phyloP scores from a whole-genome alignment of 1,139 yeast genomes.

The Spencermartinsiella ligniputridi region DNA sequence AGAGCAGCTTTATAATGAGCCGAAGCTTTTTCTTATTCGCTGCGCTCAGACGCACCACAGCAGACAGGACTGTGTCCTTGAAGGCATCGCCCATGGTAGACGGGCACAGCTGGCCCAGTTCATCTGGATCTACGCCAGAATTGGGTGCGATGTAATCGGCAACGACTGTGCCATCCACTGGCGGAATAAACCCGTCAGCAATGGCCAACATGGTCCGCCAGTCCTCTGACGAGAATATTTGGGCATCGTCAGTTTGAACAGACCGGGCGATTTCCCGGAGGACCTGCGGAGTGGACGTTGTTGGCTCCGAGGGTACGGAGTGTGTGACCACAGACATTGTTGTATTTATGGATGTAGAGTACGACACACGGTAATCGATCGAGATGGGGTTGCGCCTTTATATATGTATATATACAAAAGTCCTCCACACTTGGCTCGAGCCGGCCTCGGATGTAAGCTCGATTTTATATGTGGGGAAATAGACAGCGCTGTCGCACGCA shows the following conservation, averaged over 20 bases:
- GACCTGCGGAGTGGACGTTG: neutral
- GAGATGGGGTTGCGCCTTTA: no score
- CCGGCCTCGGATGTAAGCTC: no score
- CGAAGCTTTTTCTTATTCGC: neutral
- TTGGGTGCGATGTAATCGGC: conserved; percentile 1
- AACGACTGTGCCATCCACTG: conserved; percentile 1
- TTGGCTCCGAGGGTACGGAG: no score
- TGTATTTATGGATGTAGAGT: no score
- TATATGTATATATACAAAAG: no score
- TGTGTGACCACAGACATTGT: no score
- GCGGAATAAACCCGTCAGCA: conserved; percentile 4
- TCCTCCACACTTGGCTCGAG: no score
- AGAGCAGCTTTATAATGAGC: neutral
- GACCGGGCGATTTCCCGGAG: neutral
- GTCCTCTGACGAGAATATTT: neutral
- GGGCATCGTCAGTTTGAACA: neutral
- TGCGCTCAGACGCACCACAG: neutral
- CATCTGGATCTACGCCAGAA: neutral
- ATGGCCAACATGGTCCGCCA: conserved; percentile 2
- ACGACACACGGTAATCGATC: no score
- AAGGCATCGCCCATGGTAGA: neutral
- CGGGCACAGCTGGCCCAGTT: conserved; percentile 1
- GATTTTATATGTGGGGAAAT: no score
- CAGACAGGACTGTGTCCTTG: neutral
- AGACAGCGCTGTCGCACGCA: no score